Conservation (phyloP, 768 basidiomycete species). For the Pulveroboletus sp. region DNA sequence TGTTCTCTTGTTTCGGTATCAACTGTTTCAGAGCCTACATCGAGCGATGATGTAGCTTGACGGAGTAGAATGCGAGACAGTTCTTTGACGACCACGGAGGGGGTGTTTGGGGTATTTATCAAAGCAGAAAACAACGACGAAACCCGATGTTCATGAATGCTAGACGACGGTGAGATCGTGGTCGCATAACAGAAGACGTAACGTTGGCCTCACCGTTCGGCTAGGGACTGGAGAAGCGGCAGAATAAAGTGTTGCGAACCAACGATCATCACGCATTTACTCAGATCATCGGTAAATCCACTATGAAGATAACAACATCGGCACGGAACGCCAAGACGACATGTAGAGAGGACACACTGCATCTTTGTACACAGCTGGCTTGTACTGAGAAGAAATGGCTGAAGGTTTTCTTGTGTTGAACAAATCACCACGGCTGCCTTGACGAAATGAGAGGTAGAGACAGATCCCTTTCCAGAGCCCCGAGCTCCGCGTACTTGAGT, state of each 20-base stretch:
- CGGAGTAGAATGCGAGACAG: slow-evolving; percentile 22
- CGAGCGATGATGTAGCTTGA: slow-evolving; percentile 10
- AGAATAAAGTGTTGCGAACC: slow-evolving; percentile 56
- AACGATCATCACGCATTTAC: slow-evolving; percentile 40
- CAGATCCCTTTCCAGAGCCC: slow-evolving; percentile 25
- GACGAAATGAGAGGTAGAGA: slow-evolving; percentile 56
- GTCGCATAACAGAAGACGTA: background rate
- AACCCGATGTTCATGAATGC: slow-evolving; percentile 31
- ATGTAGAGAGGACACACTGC: slow-evolving; percentile 38
- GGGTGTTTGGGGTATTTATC: slow-evolving; percentile 25
- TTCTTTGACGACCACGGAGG: slow-evolving; percentile 20
- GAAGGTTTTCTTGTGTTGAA: slow-evolving; percentile 55
- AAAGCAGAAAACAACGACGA: slow-evolving; percentile 29
- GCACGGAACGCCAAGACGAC: background rate
- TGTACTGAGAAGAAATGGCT: slow-evolving; percentile 39
- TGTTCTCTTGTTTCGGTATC: slow-evolving; percentile 8
- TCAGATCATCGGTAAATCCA: slow-evolving; percentile 44
- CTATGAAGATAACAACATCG: slow-evolving; percentile 28
- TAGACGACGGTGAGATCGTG: slow-evolving; percentile 13
- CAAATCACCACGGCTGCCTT: slow-evolving; percentile 64
- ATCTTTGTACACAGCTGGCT: slow-evolving; percentile 42
- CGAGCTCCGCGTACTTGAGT: slow-evolving; percentile 38
- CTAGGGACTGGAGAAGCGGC: slow-evolving; percentile 46
- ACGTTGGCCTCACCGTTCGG: slow-evolving; percentile 36
- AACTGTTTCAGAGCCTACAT: background rate